Conservation (phyloP, 2,329 filamentous ascomycete genomes). For the Nannizziopsis arthrosporioides region DNA sequence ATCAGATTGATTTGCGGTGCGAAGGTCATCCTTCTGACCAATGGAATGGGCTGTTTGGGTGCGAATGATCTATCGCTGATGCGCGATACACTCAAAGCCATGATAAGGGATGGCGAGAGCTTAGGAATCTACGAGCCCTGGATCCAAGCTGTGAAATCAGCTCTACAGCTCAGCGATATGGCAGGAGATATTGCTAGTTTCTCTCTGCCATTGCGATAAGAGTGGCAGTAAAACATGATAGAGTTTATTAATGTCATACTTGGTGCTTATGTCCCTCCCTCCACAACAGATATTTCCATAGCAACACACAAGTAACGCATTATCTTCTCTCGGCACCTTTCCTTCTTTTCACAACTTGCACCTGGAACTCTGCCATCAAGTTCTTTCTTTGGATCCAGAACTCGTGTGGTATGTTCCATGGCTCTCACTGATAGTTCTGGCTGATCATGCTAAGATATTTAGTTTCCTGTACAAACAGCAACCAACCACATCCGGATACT, state of each 20-base stretch:
- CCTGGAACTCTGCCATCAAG: too few relatives aligned
- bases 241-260: not conserved
- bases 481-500: too few relatives aligned
- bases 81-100: conserved; percentile 18
- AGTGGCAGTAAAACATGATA: not conserved
- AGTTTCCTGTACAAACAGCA: too few relatives aligned
- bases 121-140: conserved; percentile 7
- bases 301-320: not conserved
- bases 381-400: not conserved
- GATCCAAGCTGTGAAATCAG: conserved; percentile 17
- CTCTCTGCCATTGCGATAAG: not conserved
- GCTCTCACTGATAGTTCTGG: not conserved
- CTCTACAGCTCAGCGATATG: conserved; percentile 13
- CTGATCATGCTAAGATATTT: not conserved
- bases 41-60: conserved; percentile 15
- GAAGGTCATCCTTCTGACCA: conserved; percentile 22
- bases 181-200: not conserved
- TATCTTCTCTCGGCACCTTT: not conserved
- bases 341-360: not conserved
- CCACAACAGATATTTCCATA: not conserved
- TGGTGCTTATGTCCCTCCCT: too few relatives aligned
- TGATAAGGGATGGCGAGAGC: conserved; percentile 15
- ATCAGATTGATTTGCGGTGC: conserved; percentile 31
- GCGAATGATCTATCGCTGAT: conserved; percentile 14
- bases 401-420: not conserved